Base-by-base conservation (phyloP, 2,329 filamentous ascomycete genomes). In the Ascosphaera aggregata region DNA sequence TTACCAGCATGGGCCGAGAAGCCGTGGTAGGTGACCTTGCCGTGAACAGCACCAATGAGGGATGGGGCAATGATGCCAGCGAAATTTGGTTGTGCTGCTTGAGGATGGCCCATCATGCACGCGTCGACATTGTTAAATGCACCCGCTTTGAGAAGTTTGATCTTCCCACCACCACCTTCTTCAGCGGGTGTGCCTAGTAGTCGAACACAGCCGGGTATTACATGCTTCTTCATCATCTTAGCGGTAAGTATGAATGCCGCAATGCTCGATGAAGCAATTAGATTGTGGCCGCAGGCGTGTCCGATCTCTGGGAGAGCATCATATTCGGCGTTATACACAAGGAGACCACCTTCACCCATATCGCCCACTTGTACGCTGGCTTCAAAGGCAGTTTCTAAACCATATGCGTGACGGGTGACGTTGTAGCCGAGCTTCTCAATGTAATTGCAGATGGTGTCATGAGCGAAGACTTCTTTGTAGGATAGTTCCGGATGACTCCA, bases 1-100 rank as follows among this genome's bases (percentile, higher is more conserved):
- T 59, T 58, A 0, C 60, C 65, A 0, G 66, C 66, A 47, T 71
- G 67, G 0, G 67, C 64, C 37, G 62, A 61, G 24, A 59, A 58
- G 1, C 69, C 69, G 5, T 46, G 45, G 43, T 62, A 64, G 41
- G 51, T 51, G 8, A 35, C 16, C 9, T 35, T 9, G n/a, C 34
- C 34, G n/a, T 35, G 34, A 15, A 5, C 5, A 2, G 53, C 44
- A 41, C 46, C 44, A 18, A 35, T 35, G 34, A 35, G 34, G 7
- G 16, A 9, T 7, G 34, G 34, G 7, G 34, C 34, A 35, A 35
- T 15, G n/a, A 35, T 15, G 34, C 34, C 34, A 9, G 7, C n/a
- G n/a, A 35, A 5, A 9, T 9, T 15, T 9, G 34, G 34, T 5
- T 7, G n/a, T 7, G 34, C 34, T 8, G 34, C 7, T 5, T 5